phyloP scores from a whole-genome alignment of 2,329 filamentous ascomycete genomes.

The Diaporthe vaccinii region DNA sequence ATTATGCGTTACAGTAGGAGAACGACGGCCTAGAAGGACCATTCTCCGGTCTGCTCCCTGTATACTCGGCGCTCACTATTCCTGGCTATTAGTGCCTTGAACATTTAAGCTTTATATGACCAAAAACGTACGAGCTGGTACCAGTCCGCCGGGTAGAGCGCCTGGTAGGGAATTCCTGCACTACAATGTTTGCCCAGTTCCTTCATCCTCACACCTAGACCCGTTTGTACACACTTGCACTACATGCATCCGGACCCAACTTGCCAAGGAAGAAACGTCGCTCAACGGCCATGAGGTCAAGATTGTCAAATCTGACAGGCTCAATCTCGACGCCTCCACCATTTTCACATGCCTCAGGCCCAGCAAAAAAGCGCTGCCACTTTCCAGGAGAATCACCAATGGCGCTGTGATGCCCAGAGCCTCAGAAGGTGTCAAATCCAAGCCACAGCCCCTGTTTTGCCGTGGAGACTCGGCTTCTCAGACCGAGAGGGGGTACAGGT shows the following conservation, averaged over 20 bases:
- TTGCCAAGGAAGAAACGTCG: conserved; percentile 86
- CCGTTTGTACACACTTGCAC: conserved; percentile 84
- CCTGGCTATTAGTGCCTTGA: background rate
- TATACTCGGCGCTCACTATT: conserved; percentile 59
- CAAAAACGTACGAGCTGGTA: conserved; percentile 82
- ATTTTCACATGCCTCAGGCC: conserved; percentile 84
- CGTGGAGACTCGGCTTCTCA: background rate
- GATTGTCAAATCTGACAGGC: conserved; percentile 84
- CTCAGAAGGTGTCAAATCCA: conserved; percentile 72
- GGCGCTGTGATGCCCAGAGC: conserved; percentile 75
- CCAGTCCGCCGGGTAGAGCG: conserved; percentile 74
- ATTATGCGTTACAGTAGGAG: background rate
- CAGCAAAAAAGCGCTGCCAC: conserved; percentile 84
- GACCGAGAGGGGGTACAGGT: background rate
- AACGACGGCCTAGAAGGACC: background rate
- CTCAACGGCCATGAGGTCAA: conserved; percentile 78
- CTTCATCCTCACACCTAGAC: conserved; percentile 74
- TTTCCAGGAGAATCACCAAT: conserved; percentile 81
- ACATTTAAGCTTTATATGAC: conserved; percentile 51
- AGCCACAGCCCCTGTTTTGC: background rate
- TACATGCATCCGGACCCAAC: conserved; percentile 89
- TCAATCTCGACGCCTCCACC: conserved; percentile 98
- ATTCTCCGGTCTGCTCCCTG: background rate
- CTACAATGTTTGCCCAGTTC: conserved; percentile 81
- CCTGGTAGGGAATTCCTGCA: conserved; percentile 78